These are phyloP conservation scores for Dendrobium huoshanense DNA, from an alignment of 106 monocot species.

Conservation along the genomic window DNA sequence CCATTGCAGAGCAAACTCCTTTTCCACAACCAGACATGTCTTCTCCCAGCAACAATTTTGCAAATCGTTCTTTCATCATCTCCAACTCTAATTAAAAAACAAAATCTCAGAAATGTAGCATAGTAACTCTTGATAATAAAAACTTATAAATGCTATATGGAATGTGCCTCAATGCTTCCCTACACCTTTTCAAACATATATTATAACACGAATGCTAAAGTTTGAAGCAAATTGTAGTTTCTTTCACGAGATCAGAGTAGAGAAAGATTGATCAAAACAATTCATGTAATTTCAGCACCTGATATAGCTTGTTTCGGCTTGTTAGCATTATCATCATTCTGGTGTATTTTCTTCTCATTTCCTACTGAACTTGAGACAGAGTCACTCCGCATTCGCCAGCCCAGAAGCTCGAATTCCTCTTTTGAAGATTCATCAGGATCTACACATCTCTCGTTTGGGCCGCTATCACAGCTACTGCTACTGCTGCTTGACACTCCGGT, in stretches of 20 bases:
- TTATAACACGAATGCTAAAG: not conserved
- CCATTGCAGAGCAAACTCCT: slow-evolving; percentile 81
- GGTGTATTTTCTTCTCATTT: slow-evolving; percentile 10
- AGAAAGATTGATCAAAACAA: not conserved
- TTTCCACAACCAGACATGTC: slow-evolving; percentile 95
- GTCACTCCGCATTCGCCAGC: slow-evolving; percentile 11
- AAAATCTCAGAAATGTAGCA: not conserved
- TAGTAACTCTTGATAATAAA: not conserved
- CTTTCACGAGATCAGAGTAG: not conserved
- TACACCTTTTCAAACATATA: not conserved
- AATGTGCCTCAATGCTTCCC: not conserved
- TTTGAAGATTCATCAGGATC: slow-evolving; percentile 6
- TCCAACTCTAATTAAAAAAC: slow-evolving; percentile 44
- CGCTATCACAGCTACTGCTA: slow-evolving; percentile 7
- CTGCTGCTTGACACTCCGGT: slow-evolving; percentile 17
- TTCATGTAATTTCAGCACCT: slow-evolving; percentile 10
- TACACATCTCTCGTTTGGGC: not conserved
- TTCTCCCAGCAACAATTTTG: slow-evolving; percentile 91
- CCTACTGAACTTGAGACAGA: slow-evolving; percentile 2
- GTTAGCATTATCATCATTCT: slow-evolving; percentile 6
- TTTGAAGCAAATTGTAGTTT: not conserved
- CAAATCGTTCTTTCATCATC: slow-evolving; percentile 97
- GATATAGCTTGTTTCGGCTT: slow-evolving; percentile 25
- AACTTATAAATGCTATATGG: not conserved
- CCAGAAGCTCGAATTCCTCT: not conserved